Conservation (phyloP, 257 asterid genomes). For the Solanum pennellii region DNA sequence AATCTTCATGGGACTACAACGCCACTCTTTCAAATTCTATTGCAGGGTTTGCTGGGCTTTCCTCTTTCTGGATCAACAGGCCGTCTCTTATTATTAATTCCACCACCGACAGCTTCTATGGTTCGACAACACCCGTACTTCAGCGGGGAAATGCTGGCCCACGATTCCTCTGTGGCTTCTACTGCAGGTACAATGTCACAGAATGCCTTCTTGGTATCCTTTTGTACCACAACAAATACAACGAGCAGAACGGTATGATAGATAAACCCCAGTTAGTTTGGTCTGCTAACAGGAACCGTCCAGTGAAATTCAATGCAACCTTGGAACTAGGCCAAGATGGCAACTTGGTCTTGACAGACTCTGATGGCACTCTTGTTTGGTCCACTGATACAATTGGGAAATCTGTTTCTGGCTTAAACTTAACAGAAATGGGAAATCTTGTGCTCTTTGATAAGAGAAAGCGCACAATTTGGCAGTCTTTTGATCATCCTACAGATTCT, state of each 20-base stretch:
- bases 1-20: background rate
- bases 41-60: background rate
- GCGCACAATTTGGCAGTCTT: background rate
- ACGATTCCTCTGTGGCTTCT: background rate
- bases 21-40: background rate
- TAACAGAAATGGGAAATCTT: background rate
- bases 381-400: background rate
- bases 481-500: conserved; percentile 5
- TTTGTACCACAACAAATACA: background rate
- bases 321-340: conserved; percentile 1
- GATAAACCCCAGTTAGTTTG: background rate
- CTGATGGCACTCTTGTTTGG: background rate
- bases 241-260: background rate
- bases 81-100: background rate
- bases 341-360: background rate
- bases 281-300: conserved; percentile 1
- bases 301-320: background rate
- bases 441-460: background rate
- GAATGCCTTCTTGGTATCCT: background rate
- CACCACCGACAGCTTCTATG: background rate
- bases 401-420: background rate
- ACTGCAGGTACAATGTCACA: background rate
- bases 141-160: background rate
- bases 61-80: background rate
- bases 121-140: background rate